phyloP scores from a whole-genome alignment of 2,329 filamentous ascomycete species.

The Bipolaris oryzae region DNA sequence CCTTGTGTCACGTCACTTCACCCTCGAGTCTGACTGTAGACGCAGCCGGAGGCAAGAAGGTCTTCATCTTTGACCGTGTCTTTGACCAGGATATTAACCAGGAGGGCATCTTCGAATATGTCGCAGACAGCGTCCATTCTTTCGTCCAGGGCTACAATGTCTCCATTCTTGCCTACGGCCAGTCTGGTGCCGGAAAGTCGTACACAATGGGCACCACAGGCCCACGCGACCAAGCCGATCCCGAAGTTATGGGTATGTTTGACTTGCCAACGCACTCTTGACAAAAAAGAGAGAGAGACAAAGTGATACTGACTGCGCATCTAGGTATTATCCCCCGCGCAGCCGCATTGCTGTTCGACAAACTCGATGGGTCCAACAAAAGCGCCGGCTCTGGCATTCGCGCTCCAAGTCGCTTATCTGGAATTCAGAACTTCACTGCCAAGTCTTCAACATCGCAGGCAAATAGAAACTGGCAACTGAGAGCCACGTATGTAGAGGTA shows the following conservation, averaged over 20 bases:
- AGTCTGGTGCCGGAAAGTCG: constrained; percentile 96
- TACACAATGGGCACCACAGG: constrained; percentile 99
- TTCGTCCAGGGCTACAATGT: constrained; percentile 99
- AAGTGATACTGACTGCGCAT: constrained; percentile 24
- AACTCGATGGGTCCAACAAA: constrained; percentile 67
- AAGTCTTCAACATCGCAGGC: constrained; percentile 50
- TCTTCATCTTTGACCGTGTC: constrained; percentile 96
- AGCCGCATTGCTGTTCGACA: constrained; percentile 84
- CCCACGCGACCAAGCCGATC: constrained; percentile 73
- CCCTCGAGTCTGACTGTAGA: constrained; percentile 87
- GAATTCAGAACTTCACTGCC: constrained; percentile 51
- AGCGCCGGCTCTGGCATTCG: constrained; percentile 78
- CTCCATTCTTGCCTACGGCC: constrained; percentile 92
- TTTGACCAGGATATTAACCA: constrained; percentile 84
- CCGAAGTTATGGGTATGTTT: constrained; percentile 75
- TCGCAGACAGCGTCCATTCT: constrained; percentile 84
- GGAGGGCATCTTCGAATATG: constrained; percentile 91
- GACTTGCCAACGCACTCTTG: background rate
- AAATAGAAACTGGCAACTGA: constrained; percentile 87
- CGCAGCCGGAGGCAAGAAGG: constrained; percentile 86
- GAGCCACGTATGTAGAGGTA: constrained; percentile 85
- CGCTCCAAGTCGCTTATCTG: constrained; percentile 70
- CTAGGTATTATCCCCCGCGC: constrained; percentile 96
- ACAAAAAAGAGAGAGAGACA: background rate
- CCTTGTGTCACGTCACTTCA: constrained; percentile 88